phyloP scores from a whole-genome alignment of 2,329 filamentous ascomycete genomes.

The Fusarium pininemorale region DNA sequence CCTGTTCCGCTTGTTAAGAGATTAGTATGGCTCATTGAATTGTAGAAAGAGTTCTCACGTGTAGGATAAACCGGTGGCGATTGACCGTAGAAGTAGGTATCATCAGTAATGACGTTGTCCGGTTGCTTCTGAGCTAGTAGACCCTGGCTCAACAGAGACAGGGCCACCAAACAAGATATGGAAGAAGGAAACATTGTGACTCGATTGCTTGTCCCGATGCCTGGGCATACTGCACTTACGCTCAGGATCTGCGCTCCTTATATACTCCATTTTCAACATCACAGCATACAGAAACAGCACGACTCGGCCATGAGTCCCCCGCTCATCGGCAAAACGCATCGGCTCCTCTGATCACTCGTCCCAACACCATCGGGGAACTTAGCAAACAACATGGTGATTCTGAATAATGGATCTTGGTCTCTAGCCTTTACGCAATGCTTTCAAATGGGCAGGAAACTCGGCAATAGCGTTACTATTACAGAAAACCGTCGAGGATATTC shows the following conservation, averaged over 20 bases:
- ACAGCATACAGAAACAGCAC: not conserved
- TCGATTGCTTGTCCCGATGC: not conserved
- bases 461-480: not conserved
- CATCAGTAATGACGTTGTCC: not conserved
- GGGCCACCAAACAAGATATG: not conserved
- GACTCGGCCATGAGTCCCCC: not conserved
- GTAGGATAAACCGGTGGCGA: not conserved
- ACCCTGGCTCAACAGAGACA: not conserved
- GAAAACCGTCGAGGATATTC: not conserved
- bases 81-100: constrained; percentile 10
- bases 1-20: not conserved
- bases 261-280: not conserved
- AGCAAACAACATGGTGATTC: not conserved
- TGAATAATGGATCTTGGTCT: not conserved
- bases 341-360: not conserved
- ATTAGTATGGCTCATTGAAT: accelerated
- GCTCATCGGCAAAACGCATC: not conserved
- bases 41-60: not conserved
- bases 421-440: constrained; percentile 1
- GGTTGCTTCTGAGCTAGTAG: not conserved
- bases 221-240: not conserved
- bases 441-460: not conserved
- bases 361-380: not conserved
- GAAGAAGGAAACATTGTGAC: not conserved
- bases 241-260: not conserved